A percentile compares a stretch with the other conserved stretches of the same genome.
Conservation (phyloP, 2,329 filamentous ascomycete genomes). For the Pyricularia grisea region DNA sequence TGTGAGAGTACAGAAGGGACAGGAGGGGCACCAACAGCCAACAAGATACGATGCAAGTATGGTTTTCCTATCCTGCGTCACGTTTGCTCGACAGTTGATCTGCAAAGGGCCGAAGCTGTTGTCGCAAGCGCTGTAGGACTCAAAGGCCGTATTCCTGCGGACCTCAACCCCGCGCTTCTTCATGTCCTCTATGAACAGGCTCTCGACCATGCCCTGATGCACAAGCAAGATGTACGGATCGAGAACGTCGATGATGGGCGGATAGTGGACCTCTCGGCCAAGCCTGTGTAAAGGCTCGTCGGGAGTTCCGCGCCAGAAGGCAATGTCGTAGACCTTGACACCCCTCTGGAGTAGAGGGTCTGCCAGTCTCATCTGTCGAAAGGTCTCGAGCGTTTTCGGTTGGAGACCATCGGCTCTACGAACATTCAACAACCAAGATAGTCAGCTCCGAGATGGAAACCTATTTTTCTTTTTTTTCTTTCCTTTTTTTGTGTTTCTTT, state of each 20-base stretch:
- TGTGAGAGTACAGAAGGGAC: not conserved
- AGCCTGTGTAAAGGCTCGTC: conserved; percentile 36
- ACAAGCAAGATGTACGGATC: conserved; percentile 49
- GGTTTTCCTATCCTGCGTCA: conserved; percentile 33
- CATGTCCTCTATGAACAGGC: conserved; percentile 60
- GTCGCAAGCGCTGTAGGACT: conserved; percentile 40
- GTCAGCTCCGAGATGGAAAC: not conserved
- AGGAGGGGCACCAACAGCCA: conserved; percentile 38
- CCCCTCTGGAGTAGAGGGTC: conserved; percentile 57
- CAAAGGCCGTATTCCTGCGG: conserved; percentile 54
- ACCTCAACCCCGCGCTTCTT: conserved; percentile 54
- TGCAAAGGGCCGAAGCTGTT: conserved; percentile 33
- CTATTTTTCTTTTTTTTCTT: not conserved
- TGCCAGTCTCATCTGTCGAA: conserved; percentile 64
- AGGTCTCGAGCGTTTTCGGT: conserved; percentile 70
- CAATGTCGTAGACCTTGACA: conserved; percentile 64
- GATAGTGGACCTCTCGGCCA: conserved; percentile 53
- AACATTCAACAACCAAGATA: not conserved
- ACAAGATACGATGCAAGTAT: conserved; percentile 55
- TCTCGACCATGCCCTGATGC: conserved; percentile 70
- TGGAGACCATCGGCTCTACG: conserved; percentile 61
- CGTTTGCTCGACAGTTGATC: conserved; percentile 41
- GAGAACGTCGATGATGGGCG: conserved; percentile 46
- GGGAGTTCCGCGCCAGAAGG: conserved; percentile 58
- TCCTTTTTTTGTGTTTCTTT: not conserved